Conservation (phyloP, 2,329 filamentous ascomycete genomes). For the Ascochyta fabae region DNA sequence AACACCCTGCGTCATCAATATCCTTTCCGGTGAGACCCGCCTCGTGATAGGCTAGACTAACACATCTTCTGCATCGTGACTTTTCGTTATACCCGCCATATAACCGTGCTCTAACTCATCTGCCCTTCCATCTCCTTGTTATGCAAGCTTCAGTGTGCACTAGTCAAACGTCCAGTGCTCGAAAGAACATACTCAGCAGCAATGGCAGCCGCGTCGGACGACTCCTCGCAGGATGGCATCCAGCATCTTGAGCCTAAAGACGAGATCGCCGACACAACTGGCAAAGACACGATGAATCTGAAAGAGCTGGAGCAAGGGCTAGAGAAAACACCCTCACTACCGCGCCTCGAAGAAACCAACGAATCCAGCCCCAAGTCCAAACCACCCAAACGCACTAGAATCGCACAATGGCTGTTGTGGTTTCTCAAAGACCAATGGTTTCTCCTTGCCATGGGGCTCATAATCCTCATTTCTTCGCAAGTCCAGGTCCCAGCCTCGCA, state of each 20-base stretch:
- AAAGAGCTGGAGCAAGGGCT: neutral
- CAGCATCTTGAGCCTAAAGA: neutral
- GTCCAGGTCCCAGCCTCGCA: conserved; percentile 63
- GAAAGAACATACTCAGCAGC: neutral
- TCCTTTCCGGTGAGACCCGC: conserved; percentile 4
- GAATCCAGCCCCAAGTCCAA: neutral
- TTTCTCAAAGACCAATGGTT: conserved; percentile 68
- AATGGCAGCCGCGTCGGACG: conserved; percentile 2
- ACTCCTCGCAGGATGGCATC: conserved; percentile 1
- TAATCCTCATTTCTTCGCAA: conserved; percentile 61
- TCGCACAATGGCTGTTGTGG: conserved; percentile 29
- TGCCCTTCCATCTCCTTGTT: neutral
- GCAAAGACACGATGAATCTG: neutral
- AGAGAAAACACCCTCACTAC: neutral
- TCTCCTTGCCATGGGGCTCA: conserved; percentile 65
- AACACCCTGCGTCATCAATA: conserved; percentile 1
- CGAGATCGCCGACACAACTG: neutral
- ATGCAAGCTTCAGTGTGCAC: neutral
- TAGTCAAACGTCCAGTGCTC: neutral
- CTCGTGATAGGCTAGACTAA: neutral
- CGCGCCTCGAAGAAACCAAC: neutral
- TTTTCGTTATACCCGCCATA: conserved; percentile 13
- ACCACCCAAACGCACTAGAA: conserved; percentile 9
- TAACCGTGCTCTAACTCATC: conserved; percentile 2
- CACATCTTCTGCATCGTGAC: conserved; percentile 1